These are phyloP conservation scores for Colletotrichum plurivorum DNA, from an alignment of 2,329 filamentous ascomycete genomes.

Conservation along the genomic window DNA sequence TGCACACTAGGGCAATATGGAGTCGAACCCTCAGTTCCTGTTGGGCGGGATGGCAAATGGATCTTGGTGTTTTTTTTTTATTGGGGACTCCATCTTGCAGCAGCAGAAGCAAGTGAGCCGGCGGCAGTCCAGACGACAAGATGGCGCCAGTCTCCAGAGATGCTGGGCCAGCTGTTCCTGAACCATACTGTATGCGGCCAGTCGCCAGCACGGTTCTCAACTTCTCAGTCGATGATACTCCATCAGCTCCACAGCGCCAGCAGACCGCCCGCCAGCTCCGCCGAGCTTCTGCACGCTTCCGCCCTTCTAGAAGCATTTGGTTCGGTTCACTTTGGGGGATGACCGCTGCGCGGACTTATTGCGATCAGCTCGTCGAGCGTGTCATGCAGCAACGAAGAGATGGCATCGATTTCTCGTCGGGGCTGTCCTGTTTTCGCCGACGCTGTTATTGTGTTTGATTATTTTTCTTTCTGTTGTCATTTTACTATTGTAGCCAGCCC, in stretches of 20 bases:
- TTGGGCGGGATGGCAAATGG: slow-evolving; percentile 16
- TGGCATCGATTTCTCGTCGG: slow-evolving; percentile 22
- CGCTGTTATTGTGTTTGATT: slow-evolving; percentile 16
- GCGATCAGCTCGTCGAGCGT: slow-evolving; percentile 25
- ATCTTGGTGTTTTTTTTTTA: slow-evolving; percentile 30
- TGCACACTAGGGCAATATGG: slow-evolving; percentile 5
- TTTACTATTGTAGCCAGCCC: neutral
- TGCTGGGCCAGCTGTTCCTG: slow-evolving; percentile 20
- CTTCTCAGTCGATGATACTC: neutral
- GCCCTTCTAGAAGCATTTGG: slow-evolving; percentile 36
- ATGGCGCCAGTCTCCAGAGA: slow-evolving; percentile 20
- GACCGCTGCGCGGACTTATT: slow-evolving; percentile 28
- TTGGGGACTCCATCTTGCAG: slow-evolving; percentile 35
- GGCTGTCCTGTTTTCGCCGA: slow-evolving; percentile 4
- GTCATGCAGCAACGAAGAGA: slow-evolving; percentile 28
- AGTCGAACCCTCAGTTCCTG: slow-evolving; percentile 17
- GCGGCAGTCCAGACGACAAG: slow-evolving; percentile 29
- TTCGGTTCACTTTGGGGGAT: slow-evolving; percentile 14
- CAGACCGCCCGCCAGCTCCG: slow-evolving; percentile 18
- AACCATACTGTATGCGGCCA: slow-evolving; percentile 10
- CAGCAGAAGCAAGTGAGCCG: slow-evolving; percentile 14
- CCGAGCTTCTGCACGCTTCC: slow-evolving; percentile 16
- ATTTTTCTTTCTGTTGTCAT: slow-evolving; percentile 25
- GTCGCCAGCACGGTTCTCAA: neutral
- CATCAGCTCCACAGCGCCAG: neutral